Evolutionary conservation across 768 basidiomycete species (phyloP), one percentile per base, ranked within the genome.

Genomic region (Candolleomyces efflorescens): DNA sequence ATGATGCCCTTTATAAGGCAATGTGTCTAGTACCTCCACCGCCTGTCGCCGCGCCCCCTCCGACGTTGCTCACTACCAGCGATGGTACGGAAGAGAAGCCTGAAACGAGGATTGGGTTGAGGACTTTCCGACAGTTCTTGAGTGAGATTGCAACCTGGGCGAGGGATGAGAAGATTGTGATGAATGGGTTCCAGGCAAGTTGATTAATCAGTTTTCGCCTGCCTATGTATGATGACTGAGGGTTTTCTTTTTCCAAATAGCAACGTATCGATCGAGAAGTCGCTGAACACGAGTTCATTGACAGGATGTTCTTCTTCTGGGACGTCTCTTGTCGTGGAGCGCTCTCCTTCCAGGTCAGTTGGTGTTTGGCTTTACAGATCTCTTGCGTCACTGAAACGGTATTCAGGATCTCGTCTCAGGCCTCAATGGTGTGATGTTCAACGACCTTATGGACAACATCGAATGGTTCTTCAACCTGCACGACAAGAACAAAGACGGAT

Each of bases 401-500:
- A 15, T 58, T 17, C 67, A 98, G 91, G 94, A 98, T 68, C 76
- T 98, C 12, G 87, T 98, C 10, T 81, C 77, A 26, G 96, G 97
- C 1, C 76, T 98, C 50, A 89, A 97, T 63, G 88, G 88, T 2
- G 90, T 97, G 46, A 91, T 98, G 84, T 90, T 92, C 74, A 95
- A 92, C 62, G 97, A 98, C 70, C 74, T 99, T 62, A 98, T 98
- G 97, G 92, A 94, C 57, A 96, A 92, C 63, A 96, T 98, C 65
- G 92, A 97, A 69, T 99, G 96, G 96, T 96, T 98, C 75, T 98
- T 98, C 74, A 90, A 89, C 64, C 70, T 98, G 50, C 92, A 96
- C 60, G 94, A 95, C 73, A 95, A 95, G 73, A 90, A 99, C 71
- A 93, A 93, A 64, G 97, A 99, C 68, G 95, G 96, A 1, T 94